Percentiles rank a stretch among this genome's conserved stretches.
Conservation (phyloP, 2,329 filamentous ascomycete genomes). For the Penicillium sp. region DNA sequence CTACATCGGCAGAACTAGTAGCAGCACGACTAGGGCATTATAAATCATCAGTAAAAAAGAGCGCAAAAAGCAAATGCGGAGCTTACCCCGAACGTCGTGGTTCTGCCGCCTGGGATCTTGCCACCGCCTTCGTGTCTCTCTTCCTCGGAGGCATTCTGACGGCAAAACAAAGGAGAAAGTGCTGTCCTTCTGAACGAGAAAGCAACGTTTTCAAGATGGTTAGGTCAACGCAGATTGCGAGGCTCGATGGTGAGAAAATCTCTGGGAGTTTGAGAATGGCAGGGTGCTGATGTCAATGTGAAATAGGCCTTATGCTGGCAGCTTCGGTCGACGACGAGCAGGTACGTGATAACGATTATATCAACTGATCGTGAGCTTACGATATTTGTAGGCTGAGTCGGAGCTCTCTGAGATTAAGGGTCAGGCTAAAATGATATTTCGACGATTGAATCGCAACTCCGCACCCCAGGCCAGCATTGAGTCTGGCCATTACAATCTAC, state of each 20-base stretch:
- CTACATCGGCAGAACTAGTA: constrained; percentile 22
- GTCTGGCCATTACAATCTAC: constrained; percentile 69
- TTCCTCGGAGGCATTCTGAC: constrained; percentile 26
- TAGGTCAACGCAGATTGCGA: constrained; percentile 83
- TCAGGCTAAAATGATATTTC: constrained; percentile 82
- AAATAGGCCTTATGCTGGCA: constrained; percentile 78
- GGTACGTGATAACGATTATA: constrained; percentile 37
- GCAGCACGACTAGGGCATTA: constrained; percentile 18
- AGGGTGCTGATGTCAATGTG: constrained; percentile 20
- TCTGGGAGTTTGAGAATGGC: not conserved
- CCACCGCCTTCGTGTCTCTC: constrained; percentile 26
- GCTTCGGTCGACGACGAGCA: constrained; percentile 88
- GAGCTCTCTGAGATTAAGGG: constrained; percentile 79
- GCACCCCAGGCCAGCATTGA: constrained; percentile 90
- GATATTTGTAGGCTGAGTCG: constrained; percentile 50
- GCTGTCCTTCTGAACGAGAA: constrained; percentile 2
- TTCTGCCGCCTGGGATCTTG: constrained; percentile 21
- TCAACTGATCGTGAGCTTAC: constrained; percentile 2
- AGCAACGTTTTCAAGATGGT: constrained; percentile 53
- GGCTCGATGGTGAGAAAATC: constrained; percentile 66
- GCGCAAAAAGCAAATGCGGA: constrained; percentile 1
- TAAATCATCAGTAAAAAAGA: not conserved
- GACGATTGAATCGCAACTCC: constrained; percentile 76
- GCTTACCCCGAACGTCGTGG: constrained; percentile 17
- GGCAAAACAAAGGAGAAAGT: constrained; percentile 18